These are phyloP conservation scores for Pulicaria dysenterica DNA, from an alignment of 129 eudicot species.

Conservation along the genomic window DNA sequence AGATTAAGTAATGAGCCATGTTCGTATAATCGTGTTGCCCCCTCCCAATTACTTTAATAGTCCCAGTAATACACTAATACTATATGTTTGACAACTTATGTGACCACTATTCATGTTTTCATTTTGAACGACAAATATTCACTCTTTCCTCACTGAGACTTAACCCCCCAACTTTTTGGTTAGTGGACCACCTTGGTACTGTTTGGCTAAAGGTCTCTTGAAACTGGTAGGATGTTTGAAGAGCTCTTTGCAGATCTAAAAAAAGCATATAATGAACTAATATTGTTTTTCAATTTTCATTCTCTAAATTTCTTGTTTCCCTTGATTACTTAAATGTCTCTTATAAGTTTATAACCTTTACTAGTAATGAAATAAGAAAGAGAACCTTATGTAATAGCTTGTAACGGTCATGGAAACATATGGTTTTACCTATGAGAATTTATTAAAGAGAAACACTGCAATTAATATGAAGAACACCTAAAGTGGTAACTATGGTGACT, in stretches of 20 bases:
- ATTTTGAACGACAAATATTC: background rate
- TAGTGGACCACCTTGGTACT: too few species aligned
- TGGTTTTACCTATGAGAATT: background rate
- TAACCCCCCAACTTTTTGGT: too few species aligned
- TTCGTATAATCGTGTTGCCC: constrained; percentile 12
- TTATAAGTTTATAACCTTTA: background rate
- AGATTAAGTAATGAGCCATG: constrained; percentile 5
- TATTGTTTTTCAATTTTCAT: background rate
- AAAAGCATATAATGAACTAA: background rate
- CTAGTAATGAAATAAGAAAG: background rate
- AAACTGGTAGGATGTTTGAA: too few species aligned
- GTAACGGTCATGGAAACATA: background rate
- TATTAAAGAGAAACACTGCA: background rate
- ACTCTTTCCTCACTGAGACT: too few species aligned
- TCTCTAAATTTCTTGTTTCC: background rate
- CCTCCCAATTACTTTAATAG: background rate
- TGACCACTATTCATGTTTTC: too few species aligned
- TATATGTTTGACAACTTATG: too few species aligned
- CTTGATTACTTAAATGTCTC: background rate
- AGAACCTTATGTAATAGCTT: background rate
- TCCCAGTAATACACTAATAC: background rate
- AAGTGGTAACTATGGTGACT: background rate
- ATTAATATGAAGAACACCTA: background rate
- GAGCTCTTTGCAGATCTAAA: background rate
- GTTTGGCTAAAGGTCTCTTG: too few species aligned